A percentile compares a stretch with the other conserved stretches of the same genome.
Conservation (phyloP, 768 basidiomycete species). For the Flagelloscypha sp. region DNA sequence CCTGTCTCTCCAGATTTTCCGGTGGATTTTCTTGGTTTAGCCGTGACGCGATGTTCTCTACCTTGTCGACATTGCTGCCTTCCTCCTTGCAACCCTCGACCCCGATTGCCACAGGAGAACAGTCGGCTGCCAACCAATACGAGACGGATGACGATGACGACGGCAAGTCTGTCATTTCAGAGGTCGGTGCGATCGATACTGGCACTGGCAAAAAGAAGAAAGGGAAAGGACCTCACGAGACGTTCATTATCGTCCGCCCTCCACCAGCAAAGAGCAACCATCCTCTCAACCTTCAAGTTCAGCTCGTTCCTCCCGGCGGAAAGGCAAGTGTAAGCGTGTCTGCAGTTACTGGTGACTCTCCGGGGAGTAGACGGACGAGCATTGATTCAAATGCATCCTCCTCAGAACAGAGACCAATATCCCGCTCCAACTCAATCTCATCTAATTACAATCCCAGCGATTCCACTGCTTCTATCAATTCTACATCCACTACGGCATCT, state of each 20-base stretch:
- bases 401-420: too few relatives aligned
- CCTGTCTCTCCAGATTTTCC: too few relatives aligned
- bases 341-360: too few relatives aligned
- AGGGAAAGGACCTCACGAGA: slow-evolving; percentile 49
- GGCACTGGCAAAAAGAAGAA: slow-evolving; percentile 37
- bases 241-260: slow-evolving; percentile 86
- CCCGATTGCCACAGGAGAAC: slow-evolving; percentile 18
- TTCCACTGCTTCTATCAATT: slow-evolving; percentile 22
- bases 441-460: slow-evolving; percentile 44
- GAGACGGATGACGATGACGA: slow-evolving; percentile 20
- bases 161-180: slow-evolving; percentile 9
- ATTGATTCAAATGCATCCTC: too few relatives aligned
- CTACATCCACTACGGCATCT: slow-evolving; percentile 28
- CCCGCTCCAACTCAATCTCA: slow-evolving; percentile 31
- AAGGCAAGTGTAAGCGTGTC: too few relatives aligned
- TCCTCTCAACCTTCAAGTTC: slow-evolving; percentile 84
- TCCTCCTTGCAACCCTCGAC: slow-evolving; percentile 31
- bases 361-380: too few relatives aligned
- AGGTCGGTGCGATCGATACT: slow-evolving; percentile 16
- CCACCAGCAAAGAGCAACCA: slow-evolving; percentile 81
- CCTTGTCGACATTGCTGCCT: slow-evolving; percentile 42
- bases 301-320: slow-evolving; percentile 75
- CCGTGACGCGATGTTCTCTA: slow-evolving; percentile 40
- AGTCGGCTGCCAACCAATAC: slow-evolving; percentile 21
- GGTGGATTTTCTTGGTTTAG: too few relatives aligned